A percentile compares a stretch with the other conserved stretches of the same genome.
Conservation (phyloP, 257 asterid genomes). For the Jacaranda mimosifolia region DNA sequence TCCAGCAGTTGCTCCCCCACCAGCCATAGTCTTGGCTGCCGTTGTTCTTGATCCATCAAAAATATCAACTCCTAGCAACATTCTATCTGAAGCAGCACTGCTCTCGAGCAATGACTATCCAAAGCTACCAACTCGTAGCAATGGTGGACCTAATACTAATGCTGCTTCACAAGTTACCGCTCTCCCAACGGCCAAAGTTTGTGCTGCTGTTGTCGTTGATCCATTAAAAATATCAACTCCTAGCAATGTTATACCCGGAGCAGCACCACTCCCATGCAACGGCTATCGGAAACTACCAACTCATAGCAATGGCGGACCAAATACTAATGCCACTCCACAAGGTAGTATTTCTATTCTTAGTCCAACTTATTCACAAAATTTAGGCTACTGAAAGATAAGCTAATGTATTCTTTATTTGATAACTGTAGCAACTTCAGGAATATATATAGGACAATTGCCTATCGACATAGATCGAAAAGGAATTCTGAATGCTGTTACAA, state of each 20-base stretch:
- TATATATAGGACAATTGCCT: slow-evolving; percentile 50
- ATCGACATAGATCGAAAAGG: slow-evolving; percentile 34
- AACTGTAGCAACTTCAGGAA: slow-evolving; percentile 31
- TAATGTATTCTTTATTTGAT: neutral
- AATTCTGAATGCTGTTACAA: slow-evolving; percentile 35
- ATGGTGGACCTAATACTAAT: no score
- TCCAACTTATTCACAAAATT: neutral
- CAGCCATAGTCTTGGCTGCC: no score
- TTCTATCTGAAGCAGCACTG: no score
- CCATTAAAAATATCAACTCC: neutral
- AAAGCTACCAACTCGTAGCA: no score
- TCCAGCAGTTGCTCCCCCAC: no score
- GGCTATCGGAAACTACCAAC: slow-evolving; percentile 8
- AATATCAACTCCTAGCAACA: no score
- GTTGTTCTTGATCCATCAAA: no score
- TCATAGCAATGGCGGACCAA: neutral
- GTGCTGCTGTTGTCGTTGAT: neutral
- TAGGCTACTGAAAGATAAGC: neutral
- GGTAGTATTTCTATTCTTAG: slow-evolving; percentile 26
- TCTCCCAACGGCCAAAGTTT: slow-evolving; percentile 17
- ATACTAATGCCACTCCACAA: slow-evolving; percentile 9
- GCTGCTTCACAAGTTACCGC: neutral
- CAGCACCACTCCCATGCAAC: neutral
- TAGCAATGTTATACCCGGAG: no score
- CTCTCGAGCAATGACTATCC: no score